Base-by-base conservation (phyloP, 345 rosid species). In the Populus pruinosa region DNA sequence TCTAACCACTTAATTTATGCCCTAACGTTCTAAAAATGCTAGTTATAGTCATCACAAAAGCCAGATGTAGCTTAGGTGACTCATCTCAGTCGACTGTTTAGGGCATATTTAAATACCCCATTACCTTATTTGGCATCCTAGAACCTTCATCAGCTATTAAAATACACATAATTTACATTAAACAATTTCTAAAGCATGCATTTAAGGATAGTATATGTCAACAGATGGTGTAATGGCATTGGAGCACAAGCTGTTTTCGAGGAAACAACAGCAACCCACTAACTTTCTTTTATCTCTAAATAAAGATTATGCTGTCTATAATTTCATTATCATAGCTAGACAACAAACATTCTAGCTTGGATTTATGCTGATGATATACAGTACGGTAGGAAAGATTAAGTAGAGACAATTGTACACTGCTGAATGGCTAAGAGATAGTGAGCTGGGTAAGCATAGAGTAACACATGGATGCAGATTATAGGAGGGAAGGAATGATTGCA, bases 41-140 rank as follows among this genome's bases (percentile, higher is more conserved):
- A 38, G 38, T 65, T 71, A 78, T 76, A 78, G 68, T 80, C 72
- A 77, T 67, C 38, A 68, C 61, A n/a, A 78, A 47, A 77, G 86
- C 77, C 87, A 82, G 78, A 68, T 71, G 78, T 83, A 70, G 76
- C 71, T 35, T 59, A 43, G 76, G 25, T 84, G 87, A 87, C 76
- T 85, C 86, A 84, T 74, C 67, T n/a, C 49, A 18, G 12, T 39
- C 65, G 27, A 25, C 43, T 70, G 20, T 61, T 65, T 59, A 71
- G 73, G 55, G 35, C 79, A 79, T 82, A 79, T 76, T 83, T 49
- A 50, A 83, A 78, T 75, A 27, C 82, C 77, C 73, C 87, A 82
- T 82, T 83, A 79, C 85, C 84, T 41, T 72, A 84, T 74, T 71
- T 85, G 80, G 90, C 73, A 86, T 79, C 80, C 92, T 77, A 86